Evolutionary conservation across 2,329 filamentous ascomycete genomes (phyloP), one percentile per base, ranked within the genome.

Genomic region (Fonsecaea monophora): DNA sequence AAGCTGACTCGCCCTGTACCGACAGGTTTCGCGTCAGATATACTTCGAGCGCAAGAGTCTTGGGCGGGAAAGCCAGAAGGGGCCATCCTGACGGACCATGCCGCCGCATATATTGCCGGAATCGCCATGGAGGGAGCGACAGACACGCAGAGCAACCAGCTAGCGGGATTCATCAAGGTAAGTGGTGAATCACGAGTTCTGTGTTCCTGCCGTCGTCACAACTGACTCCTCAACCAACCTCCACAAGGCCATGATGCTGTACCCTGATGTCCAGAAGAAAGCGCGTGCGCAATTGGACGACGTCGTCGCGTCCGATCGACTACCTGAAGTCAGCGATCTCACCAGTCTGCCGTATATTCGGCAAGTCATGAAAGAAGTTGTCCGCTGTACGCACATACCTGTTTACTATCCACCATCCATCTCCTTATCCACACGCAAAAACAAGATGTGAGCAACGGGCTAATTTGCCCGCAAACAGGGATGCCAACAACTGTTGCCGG

Each of bases 331-430:
- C 73, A 78, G 82, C 38, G 85, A 88, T 69, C 77, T 79, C n/a
- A 74, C 78, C 0, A 74, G 77, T 1, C 72, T 88, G 8, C 85
- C 84, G 0, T 88, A 87, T 69, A 73, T 87, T 42, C 79, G 81
- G 15, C 82, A 82, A 1, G 77, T 85, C 10, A 79, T 86, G 25
- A 86, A 87, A 67, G 86, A 89, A 67, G 79, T 83, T 0, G 75
- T 87, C 10, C 81, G 86, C 2, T 87, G 86, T 62, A 62, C 4
- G 12, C 48, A 15, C 30, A 18, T 12, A 42, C 15, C 40, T 3
- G 1, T 21, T 1, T 21, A 21, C 1, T 21, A 42, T n/a, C 15
- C 40, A 8, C 35, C 35, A 37, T 37, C 35, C 7, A 3, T 35
- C 32, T 5, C 7, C 42, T 13, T 9, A 3, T 25, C 25, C 25